These are phyloP conservation scores for Aspergillus avenaceus DNA, from an alignment of 495 filamentous ascomycete species.

Conservation along the genomic window DNA sequence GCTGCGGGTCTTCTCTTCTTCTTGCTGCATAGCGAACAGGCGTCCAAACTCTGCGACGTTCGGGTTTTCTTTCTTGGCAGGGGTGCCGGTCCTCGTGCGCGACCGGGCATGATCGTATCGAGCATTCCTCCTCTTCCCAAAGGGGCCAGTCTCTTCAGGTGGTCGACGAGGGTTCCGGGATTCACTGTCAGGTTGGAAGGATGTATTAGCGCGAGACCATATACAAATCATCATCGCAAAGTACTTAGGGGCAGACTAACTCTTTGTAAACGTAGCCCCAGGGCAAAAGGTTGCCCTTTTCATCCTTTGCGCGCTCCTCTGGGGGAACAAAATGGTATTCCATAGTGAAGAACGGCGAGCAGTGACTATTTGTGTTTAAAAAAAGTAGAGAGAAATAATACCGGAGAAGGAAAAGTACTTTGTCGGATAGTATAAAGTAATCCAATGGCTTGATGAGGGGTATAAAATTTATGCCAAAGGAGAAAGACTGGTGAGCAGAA, in stretches of 20 bases:
- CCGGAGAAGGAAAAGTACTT: background rate
- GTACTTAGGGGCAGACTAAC: too few relatives aligned
- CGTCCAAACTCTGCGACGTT: conserved; percentile 50
- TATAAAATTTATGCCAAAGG: background rate
- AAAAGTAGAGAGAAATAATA: background rate
- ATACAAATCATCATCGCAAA: too few relatives aligned
- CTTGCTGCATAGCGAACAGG: conserved; percentile 41
- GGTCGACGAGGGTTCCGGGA: conserved; percentile 46
- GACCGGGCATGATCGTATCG: conserved; percentile 48
- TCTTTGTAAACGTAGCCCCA: conserved; percentile 61
- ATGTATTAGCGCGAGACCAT: conserved; percentile 16
- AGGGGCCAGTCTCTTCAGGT: conserved; percentile 59
- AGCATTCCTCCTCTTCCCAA: conserved; percentile 51
- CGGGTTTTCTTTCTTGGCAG: conserved; percentile 55
- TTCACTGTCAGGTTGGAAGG: conserved; percentile 26
- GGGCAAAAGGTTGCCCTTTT: conserved; percentile 54
- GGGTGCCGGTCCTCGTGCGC: conserved; percentile 56
- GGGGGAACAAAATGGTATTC: conserved; percentile 66
- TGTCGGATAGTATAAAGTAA: background rate
- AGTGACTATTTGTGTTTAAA: background rate
- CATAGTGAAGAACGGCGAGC: conserved; percentile 28
- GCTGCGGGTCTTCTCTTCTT: conserved; percentile 32
- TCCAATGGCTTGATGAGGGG: background rate
- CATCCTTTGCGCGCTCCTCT: conserved; percentile 57
- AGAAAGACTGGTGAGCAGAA: background rate